Evolutionary conservation across 306 rosid genomes (phyloP).

Genomic region (Herpetospermum pedunculosum): DNA sequence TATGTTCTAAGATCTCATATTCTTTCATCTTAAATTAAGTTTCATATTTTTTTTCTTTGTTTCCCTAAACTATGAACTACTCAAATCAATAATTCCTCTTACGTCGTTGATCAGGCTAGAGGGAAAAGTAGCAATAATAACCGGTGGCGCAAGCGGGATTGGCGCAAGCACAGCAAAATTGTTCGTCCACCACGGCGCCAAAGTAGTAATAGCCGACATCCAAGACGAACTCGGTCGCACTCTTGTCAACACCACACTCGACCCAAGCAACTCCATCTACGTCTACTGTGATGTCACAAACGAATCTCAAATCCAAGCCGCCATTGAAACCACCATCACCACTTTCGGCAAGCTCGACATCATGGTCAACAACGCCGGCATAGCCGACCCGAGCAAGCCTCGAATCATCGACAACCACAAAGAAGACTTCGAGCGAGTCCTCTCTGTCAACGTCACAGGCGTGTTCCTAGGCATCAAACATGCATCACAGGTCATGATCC

Average conservation of each 20-base stretch:
- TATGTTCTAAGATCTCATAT: no score
- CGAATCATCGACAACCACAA: constrained; percentile 48
- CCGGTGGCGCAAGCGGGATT: constrained; percentile 85
- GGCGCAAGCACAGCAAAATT: constrained; percentile 53
- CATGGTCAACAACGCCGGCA: constrained; percentile 82
- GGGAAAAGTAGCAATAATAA: constrained; percentile 75
- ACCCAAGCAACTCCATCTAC: constrained; percentile 22
- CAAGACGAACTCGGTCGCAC: constrained; percentile 55
- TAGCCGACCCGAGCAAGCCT: constrained; percentile 23
- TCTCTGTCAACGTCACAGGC: constrained; percentile 45
- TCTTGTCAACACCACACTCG: constrained; percentile 20
- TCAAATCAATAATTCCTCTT: background rate
- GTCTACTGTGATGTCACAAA: constrained; percentile 65
- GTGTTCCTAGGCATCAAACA: constrained; percentile 69
- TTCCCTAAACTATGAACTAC: no score
- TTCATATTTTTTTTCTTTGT: no score
- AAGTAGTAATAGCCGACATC: constrained; percentile 53
- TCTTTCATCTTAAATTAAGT: no score
- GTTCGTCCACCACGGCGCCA: constrained; percentile 52
- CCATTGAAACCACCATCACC: constrained; percentile 22
- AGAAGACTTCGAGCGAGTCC: constrained; percentile 57
- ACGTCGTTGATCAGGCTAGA: constrained; percentile 28
- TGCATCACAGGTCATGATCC: constrained; percentile 60
- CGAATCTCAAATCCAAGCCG: constrained; percentile 45
- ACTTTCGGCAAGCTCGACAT: constrained; percentile 55